Evolutionary conservation across 202 grass and related monocot genomes (phyloP).

Genomic region (Dendrocalamus latiflorus): DNA sequence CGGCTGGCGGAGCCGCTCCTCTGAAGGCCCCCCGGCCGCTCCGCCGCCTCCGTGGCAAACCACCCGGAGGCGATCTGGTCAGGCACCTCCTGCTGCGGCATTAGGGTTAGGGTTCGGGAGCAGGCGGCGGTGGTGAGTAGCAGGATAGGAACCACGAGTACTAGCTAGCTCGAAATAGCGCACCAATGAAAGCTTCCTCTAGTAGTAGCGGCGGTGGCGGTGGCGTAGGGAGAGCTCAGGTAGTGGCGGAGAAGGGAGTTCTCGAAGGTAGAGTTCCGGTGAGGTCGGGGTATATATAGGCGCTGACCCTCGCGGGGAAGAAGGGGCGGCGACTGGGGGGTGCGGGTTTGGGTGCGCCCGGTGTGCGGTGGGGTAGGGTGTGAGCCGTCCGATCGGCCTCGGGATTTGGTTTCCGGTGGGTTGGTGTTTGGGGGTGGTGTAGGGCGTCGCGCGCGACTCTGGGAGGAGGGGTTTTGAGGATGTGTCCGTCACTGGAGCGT

Average conservation of each 20-base stretch:
- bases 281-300: slow-evolving; percentile 30
- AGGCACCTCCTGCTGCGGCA: slow-evolving; percentile 47
- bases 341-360: not conserved
- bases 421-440: not conserved
- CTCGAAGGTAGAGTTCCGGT: slow-evolving; percentile 53
- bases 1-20: too few relatives aligned
- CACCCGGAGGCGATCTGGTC: slow-evolving; percentile 36
- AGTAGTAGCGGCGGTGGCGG: slow-evolving; percentile 18
- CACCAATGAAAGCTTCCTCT: slow-evolving; percentile 15
- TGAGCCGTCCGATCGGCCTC: not conserved
- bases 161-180: slow-evolving; percentile 29
- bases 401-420: fast-evolving
- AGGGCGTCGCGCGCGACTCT: not conserved
- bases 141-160: not conserved
- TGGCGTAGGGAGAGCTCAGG: slow-evolving; percentile 8
- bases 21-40: slow-evolving; percentile 36
- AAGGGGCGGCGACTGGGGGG: not conserved
- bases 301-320: slow-evolving; percentile 15
- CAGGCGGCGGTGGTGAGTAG: not conserved
- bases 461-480: not conserved
- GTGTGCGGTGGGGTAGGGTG: not conserved
- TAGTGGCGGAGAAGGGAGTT: slow-evolving; percentile 44
- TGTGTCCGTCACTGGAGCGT: not conserved
- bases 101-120: slow-evolving; percentile 20
- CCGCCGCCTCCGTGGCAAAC: slow-evolving; percentile 20